Evolutionary conservation across 1,284 basidiomycete genomes (phyloP), one percentile per base, ranked within the genome.

Genomic region (Microbotryomycetes sp.): DNA sequence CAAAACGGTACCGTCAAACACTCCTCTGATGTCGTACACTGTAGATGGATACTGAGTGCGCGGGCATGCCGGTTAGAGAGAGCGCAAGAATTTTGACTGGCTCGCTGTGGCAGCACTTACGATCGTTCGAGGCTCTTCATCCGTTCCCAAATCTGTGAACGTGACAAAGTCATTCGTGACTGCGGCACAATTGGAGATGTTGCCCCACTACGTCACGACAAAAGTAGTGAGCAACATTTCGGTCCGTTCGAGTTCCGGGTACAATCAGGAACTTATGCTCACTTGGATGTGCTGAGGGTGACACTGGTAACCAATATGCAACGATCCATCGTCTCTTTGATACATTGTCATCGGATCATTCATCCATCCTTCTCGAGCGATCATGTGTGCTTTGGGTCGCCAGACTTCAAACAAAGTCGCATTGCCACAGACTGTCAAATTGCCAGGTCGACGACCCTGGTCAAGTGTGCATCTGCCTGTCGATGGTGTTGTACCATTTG

Each of bases 1-100:
- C 52, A 71, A 61, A 22, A 70, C 66, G 0, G 57, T 64, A 9
- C 70, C 70, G 32, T 71, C 70, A 26, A 71, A 70, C 4, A 71
- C 66, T 25, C 68, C 70, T 19, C 68, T 62, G 36, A 70, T 71
- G 42, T 71, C 70, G 60, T 71, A 71, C 28, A 70, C 30, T 31
- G 62, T 54, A 15, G 53, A 62, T 6, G 70, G 66, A 26, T 50
- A 62, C 68, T 68, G 49, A 16, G 22, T 23, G 32, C n/a, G n/a
- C n/a, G n/a, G n/a, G n/a, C n/a, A n/a, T n/a, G n/a, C n/a, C n/a
- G n/a, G n/a, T n/a, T n/a, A n/a, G n/a, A n/a, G n/a, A n/a, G n/a
- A n/a, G n/a, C n/a, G n/a, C n/a, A n/a, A n/a, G n/a, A n/a, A n/a
- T n/a, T n/a, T n/a, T n/a, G n/a, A n/a, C n/a, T n/a, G n/a, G n/a